Evolutionary conservation across 805 yeast species (phyloP), one percentile per base, ranked within the genome.

Genomic region (Zygotorulaspora sp.): DNA sequence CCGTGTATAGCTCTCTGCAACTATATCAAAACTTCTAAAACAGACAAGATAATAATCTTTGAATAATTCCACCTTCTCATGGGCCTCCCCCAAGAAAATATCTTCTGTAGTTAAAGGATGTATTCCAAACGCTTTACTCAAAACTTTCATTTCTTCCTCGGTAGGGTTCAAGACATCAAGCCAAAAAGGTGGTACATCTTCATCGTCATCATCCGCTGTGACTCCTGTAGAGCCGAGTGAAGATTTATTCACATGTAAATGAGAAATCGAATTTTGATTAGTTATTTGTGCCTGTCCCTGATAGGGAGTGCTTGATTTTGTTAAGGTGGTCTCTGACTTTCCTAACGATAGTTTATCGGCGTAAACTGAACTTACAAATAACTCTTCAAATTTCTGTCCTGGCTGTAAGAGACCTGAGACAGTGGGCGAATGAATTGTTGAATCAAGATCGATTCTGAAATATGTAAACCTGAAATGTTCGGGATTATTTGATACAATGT

Each of bases 91-190:
- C 20, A 89, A 64, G 43, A 84, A 83, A 32, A 90, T 89, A 64
- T 90, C 98, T 58, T 90, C 98, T 0, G 97, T 85, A 0, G 98
- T 90, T 51, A 90, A 72, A 0, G 98, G 98, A 62, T 90, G 98
- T 40, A 90, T 86, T 1, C 95, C 95, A 65, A 90, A 90, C 0
- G 97, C 79, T 53, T 87, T 87, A 18, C 94, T 77, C 10, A 90
- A 52, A 0, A 83, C 92, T 53, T 90, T 88, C 95, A 92, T 86
- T 61, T 90, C 98, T 49, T 88, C 97, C 55, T 92, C 97, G 0
- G 95, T 84, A 8, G 98, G 98, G 53, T 86, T 83, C 40, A 85
- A 66, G 9, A 90, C 83, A 61, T 90, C 97, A 8, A 90, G 70
- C 98, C 98, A 90, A 70, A 90, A 88, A 12, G 95, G 89, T 2